Conservation (phyloP, 495 filamentous ascomycete species). For the Trichocladium antarcticum region DNA sequence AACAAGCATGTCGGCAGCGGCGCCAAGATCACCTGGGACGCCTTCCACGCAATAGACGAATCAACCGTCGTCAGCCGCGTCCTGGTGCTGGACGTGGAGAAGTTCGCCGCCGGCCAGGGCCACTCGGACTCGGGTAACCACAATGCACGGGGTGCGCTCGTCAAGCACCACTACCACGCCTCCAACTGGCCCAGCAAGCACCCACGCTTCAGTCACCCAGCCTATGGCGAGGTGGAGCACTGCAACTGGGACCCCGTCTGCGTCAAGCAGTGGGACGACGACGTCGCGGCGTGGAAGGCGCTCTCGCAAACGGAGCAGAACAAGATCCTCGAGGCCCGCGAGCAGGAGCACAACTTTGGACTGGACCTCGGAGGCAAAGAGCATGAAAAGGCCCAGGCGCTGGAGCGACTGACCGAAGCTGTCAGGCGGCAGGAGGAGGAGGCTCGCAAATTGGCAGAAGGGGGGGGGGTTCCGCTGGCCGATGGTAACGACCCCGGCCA, state of each 20-base stretch:
- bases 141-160: constrained; percentile 42
- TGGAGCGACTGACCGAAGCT: background rate
- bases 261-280: constrained; percentile 43
- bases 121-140: constrained; percentile 53
- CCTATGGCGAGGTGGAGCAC: constrained; percentile 49
- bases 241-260: constrained; percentile 52
- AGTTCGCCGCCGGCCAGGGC: constrained; percentile 51
- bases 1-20: constrained; percentile 1
- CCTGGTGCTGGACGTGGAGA: constrained; percentile 49
- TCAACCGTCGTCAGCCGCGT: constrained; percentile 43
- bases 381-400: background rate
- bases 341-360: constrained; percentile 25
- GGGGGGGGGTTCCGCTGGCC: too few relatives aligned
- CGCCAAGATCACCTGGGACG: constrained; percentile 37
- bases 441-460: background rate
- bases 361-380: background rate
- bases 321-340: constrained; percentile 12
- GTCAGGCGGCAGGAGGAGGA: constrained; percentile 10
- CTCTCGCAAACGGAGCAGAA: constrained; percentile 37
- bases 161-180: constrained; percentile 54
- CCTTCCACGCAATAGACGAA: constrained; percentile 47
- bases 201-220: constrained; percentile 46
- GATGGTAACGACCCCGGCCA: too few relatives aligned
- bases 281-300: constrained; percentile 36
- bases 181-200: constrained; percentile 47